A percentile compares a stretch with the other conserved stretches of the same genome.
Conservation (phyloP, 2,329 filamentous ascomycete genomes). For the Talaromyces sp. region DNA sequence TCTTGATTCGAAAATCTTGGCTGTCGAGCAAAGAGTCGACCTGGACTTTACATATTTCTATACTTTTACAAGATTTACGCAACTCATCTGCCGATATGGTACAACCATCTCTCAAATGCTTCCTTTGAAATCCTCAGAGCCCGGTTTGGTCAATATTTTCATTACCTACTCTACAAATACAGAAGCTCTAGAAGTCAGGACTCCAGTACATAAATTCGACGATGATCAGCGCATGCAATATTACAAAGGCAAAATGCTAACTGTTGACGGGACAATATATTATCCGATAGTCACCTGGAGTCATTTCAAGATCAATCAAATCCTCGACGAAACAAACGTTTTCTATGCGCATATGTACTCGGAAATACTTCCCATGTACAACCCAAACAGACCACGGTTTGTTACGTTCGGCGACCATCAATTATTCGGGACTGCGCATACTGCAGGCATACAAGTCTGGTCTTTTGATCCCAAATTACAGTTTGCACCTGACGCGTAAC, state of each 20-base stretch:
- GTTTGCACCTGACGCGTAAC: neutral
- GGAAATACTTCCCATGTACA: neutral
- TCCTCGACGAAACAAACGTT: neutral
- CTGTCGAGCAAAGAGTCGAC: neutral
- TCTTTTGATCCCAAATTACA: neutral
- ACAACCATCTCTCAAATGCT: conserved; percentile 1
- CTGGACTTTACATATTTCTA: neutral
- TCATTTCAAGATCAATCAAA: neutral
- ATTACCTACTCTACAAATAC: neutral
- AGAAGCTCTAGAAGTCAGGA: neutral
- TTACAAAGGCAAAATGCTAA: neutral
- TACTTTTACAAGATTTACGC: neutral
- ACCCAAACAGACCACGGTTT: neutral
- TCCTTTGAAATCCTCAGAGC: neutral
- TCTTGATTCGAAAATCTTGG: neutral
- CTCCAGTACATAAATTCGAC: neutral
- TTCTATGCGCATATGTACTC: neutral
- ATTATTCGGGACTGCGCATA: neutral
- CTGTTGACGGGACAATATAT: conserved; percentile 1
- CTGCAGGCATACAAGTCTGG: neutral
- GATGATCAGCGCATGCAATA: neutral
- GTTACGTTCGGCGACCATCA: conserved; percentile 4
- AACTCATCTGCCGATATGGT: conserved; percentile 5
- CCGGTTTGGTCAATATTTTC: neutral
- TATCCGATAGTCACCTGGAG: neutral